phyloP scores from a whole-genome alignment of 2,329 filamentous ascomycete genomes.

The Xylariaceae sp. region DNA sequence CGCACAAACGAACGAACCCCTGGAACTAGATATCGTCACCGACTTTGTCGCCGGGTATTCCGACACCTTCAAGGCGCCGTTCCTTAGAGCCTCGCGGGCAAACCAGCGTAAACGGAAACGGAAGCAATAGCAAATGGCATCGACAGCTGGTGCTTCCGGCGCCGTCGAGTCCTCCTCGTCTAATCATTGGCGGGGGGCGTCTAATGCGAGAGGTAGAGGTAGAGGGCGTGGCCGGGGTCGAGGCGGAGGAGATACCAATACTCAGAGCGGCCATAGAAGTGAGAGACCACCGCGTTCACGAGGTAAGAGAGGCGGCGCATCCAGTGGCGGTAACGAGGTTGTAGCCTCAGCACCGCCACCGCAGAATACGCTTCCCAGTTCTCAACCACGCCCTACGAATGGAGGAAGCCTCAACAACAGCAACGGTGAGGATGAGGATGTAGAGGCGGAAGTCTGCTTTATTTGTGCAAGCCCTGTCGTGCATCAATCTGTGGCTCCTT shows the following conservation, averaged over 20 bases:
- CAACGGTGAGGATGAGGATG: conserved; percentile 46
- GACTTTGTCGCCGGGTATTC: not conserved
- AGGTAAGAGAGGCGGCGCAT: conserved; percentile 31
- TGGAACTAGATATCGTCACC: not conserved
- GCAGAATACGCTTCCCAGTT: conserved; percentile 6
- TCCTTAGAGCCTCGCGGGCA: not conserved
- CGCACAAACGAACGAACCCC: not conserved
- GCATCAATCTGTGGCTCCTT: conserved; percentile 84
- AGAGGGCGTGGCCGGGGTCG: conserved; percentile 41
- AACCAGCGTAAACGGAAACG: not conserved
- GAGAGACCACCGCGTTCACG: conserved; percentile 29
- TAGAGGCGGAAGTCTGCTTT: conserved; percentile 83
- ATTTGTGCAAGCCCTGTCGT: conserved; percentile 90
- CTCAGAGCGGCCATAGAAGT: conserved; percentile 35
- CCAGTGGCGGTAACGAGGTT: conserved; percentile 7
- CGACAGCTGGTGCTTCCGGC: conserved; percentile 4
- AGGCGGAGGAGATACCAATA: conserved; percentile 27
- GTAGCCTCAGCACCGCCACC: conserved; percentile 6
- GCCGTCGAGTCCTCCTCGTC: conserved; percentile 15
- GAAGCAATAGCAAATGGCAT: conserved; percentile 10
- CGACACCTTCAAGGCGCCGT: not conserved
- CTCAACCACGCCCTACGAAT: conserved; percentile 8
- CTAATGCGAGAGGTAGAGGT: conserved; percentile 36
- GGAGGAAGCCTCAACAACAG: conserved; percentile 11
- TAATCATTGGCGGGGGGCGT: conserved; percentile 30